Conservation (phyloP, 768 basidiomycete species). For the Mycena crocata region DNA sequence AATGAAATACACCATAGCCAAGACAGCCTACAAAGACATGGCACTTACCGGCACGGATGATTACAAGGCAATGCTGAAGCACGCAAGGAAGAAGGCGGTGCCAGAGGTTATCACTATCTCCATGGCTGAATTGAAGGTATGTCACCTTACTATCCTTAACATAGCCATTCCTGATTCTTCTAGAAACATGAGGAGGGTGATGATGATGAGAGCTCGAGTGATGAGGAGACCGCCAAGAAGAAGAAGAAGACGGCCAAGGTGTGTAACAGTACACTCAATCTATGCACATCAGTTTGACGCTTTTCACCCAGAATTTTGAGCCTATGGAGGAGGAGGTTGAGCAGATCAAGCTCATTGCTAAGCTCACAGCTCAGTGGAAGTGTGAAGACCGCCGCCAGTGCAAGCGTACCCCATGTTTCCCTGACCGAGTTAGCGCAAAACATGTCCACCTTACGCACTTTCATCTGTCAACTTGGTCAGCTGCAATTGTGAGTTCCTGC, state of each 20-base stretch:
- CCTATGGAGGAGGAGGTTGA: slow-evolving; percentile 1
- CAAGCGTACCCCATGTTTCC: not conserved
- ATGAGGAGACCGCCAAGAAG: not conserved
- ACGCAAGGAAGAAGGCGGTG: not conserved
- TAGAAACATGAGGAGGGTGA: not conserved
- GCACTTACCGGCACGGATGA: not conserved
- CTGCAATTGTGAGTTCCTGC: not conserved
- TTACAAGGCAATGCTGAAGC: not conserved
- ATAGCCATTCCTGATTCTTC: no score
- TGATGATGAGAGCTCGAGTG: not conserved
- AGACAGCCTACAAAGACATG: not conserved
- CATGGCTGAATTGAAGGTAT: not conserved
- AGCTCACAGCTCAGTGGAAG: slow-evolving; percentile 1
- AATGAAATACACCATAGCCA: not conserved
- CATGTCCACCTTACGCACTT: slow-evolving; percentile 8
- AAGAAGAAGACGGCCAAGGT: slow-evolving; percentile 14
- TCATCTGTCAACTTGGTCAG: not conserved
- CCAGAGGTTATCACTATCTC: not conserved
- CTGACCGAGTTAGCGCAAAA: not conserved
- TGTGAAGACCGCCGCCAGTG: slow-evolving; percentile 1
- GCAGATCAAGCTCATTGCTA: not conserved
- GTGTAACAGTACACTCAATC: not conserved
- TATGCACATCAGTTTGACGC: not conserved
- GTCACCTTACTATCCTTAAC: no score
- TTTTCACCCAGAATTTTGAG: not conserved